Percentiles rank a stretch among this genome's conserved stretches.
phyloP scores from a whole-genome alignment of 805 yeast genomes.

The Ogataea pilisensis region DNA sequence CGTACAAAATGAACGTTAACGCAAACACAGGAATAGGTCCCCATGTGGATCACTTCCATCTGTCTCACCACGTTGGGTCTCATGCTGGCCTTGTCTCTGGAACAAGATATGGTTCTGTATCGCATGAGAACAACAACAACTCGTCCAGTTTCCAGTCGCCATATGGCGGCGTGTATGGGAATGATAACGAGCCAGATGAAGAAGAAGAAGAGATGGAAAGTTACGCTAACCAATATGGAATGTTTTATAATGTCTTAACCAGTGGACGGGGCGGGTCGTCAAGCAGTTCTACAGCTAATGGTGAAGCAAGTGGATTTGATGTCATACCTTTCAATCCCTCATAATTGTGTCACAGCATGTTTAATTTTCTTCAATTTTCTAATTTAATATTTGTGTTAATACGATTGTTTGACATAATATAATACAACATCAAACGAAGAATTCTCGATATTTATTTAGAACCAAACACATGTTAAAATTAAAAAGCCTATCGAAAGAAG shows the following conservation, averaged over 20 bases:
- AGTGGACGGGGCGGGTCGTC: slow-evolving; percentile 4
- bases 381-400: no score
- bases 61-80: slow-evolving; percentile 7
- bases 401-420: no score
- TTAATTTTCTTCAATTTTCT: no score
- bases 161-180: background rate
- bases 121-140: background rate
- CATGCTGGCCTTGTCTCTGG: background rate
- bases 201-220: slow-evolving; percentile 8
- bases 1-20: slow-evolving; percentile 3
- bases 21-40: background rate
- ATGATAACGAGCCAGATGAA: slow-evolving; percentile 1
- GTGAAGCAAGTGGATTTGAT: slow-evolving; percentile 17
- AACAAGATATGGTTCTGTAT: slow-evolving; percentile 7
- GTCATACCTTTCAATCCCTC: slow-evolving; percentile 33
- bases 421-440: no score
- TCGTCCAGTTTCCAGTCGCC: background rate
- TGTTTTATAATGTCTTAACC: slow-evolving; percentile 29
- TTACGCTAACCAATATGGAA: slow-evolving; percentile 32
- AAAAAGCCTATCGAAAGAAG: no score
- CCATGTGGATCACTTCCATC: slow-evolving; percentile 3
- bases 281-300: background rate
- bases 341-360: slow-evolving; percentile 2
- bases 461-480: no score
- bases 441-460: no score